phyloP scores from a whole-genome alignment of 2,329 filamentous ascomycete species.

The Colletotrichum sp. region DNA sequence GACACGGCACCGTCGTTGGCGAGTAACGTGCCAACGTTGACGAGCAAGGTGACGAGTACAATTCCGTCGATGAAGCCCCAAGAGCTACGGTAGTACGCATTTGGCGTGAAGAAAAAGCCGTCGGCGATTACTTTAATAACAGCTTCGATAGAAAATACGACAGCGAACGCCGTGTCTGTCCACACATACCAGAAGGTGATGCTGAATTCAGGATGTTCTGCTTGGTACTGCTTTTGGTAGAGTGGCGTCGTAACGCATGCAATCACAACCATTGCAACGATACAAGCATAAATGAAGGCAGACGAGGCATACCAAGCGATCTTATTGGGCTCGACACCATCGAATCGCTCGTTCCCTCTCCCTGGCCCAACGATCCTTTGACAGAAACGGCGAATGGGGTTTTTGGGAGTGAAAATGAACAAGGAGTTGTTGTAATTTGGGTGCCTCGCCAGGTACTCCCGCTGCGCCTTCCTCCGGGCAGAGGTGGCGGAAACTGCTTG shows the following conservation, averaged over 20 bases:
- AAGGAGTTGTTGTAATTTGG: slow-evolving; percentile 93
- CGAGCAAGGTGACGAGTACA: slow-evolving; percentile 92
- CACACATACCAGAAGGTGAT: slow-evolving; percentile 91
- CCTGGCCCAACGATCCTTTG: slow-evolving; percentile 92
- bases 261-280: slow-evolving; percentile 96
- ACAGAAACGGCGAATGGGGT: slow-evolving; percentile 81
- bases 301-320: slow-evolving; percentile 93
- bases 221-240: slow-evolving; percentile 88
- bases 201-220: slow-evolving; percentile 59
- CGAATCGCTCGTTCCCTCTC: slow-evolving; percentile 82
- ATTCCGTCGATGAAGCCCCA: slow-evolving; percentile 97
- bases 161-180: slow-evolving; percentile 88
- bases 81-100: slow-evolving; percentile 94
- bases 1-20: slow-evolving; percentile 84
- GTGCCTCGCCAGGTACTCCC: slow-evolving; percentile 86
- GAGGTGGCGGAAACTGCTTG: slow-evolving; percentile 87
- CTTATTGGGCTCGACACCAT: slow-evolving; percentile 88
- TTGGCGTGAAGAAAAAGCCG: slow-evolving; percentile 94
- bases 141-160: slow-evolving; percentile 86
- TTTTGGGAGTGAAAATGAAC: slow-evolving; percentile 82
- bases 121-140: slow-evolving; percentile 93
- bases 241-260: slow-evolving; percentile 94
- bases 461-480: slow-evolving; percentile 83
- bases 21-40: slow-evolving; percentile 87
- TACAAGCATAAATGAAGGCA: slow-evolving; percentile 89